Percentiles rank a stretch among this genome's conserved stretches.
Conservation (phyloP, 768 basidiomycete species). For the Amanita molliuscula region DNA sequence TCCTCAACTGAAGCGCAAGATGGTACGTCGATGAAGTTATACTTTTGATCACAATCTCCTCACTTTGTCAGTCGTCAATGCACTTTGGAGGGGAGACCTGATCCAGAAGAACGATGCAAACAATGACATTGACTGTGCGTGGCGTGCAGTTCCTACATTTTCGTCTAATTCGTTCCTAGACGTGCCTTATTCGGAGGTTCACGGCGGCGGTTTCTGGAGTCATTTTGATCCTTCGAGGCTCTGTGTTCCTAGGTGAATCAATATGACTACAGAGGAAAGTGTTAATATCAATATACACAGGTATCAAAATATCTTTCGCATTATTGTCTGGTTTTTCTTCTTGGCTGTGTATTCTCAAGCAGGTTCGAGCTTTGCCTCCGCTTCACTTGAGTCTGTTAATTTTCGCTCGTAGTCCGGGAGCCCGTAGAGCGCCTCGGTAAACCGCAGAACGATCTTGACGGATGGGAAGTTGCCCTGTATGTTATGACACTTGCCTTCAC, state of each 20-base stretch:
- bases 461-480: constrained; percentile 77
- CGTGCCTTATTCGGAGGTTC: constrained; percentile 50
- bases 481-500: constrained; percentile 67
- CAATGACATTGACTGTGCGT: constrained; percentile 70
- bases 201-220: constrained; percentile 47
- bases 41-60: background rate
- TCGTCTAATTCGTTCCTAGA: constrained; percentile 31
- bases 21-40: constrained; percentile 28
- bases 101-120: constrained; percentile 70
- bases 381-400: background rate
- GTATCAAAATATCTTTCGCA: constrained; percentile 81
- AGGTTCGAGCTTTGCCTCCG: constrained; percentile 30
- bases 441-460: constrained; percentile 45
- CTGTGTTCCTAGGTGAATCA: constrained; percentile 59
- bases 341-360: constrained; percentile 77
- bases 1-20: constrained; percentile 82
- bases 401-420: constrained; percentile 45
- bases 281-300: constrained; percentile 21
- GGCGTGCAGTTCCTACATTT: background rate
- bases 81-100: constrained; percentile 75
- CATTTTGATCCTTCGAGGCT: constrained; percentile 72
- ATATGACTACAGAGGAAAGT: background rate
- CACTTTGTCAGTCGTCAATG: constrained; percentile 53
- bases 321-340: constrained; percentile 69
- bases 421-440: constrained; percentile 66